phyloP scores from a whole-genome alignment of 768 basidiomycete species.

The Amanita phalloides region DNA sequence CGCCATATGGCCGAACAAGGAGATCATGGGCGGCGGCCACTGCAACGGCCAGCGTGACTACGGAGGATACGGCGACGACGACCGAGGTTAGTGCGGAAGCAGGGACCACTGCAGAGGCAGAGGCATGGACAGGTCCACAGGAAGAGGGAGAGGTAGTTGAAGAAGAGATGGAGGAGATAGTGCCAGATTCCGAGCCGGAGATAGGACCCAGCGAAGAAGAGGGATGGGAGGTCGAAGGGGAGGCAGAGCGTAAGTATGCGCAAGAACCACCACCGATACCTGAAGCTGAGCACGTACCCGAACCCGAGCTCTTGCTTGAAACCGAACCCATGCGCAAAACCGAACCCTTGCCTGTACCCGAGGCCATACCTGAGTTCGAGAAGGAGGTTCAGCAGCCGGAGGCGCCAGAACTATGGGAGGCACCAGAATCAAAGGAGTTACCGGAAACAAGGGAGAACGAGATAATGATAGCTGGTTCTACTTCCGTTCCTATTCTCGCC shows the following conservation, averaged over 20 bases:
- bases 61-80: neutral
- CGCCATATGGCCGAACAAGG: neutral
- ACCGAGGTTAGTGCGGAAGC: no score
- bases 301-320: neutral
- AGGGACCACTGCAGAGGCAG: slow-evolving; percentile 6
- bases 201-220: neutral
- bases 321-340: neutral
- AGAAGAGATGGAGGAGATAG: neutral
- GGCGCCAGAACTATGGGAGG: neutral
- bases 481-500: neutral
- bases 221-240: neutral
- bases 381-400: neutral
- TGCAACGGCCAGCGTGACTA: slow-evolving; percentile 6
- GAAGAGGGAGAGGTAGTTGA: no score
- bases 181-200: neutral
- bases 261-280: neutral
- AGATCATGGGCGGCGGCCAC: neutral
- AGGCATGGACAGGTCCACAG: no score
- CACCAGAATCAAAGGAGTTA: no score
- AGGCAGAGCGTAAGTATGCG: neutral
- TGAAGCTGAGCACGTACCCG: no score
- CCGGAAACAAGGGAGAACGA: neutral
- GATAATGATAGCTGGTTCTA: neutral
- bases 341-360: neutral
- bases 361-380: neutral